A percentile compares a stretch with the other conserved stretches of the same genome.
Conservation (phyloP, 2,329 filamentous ascomycete genomes). For the Penicillium sp. region DNA sequence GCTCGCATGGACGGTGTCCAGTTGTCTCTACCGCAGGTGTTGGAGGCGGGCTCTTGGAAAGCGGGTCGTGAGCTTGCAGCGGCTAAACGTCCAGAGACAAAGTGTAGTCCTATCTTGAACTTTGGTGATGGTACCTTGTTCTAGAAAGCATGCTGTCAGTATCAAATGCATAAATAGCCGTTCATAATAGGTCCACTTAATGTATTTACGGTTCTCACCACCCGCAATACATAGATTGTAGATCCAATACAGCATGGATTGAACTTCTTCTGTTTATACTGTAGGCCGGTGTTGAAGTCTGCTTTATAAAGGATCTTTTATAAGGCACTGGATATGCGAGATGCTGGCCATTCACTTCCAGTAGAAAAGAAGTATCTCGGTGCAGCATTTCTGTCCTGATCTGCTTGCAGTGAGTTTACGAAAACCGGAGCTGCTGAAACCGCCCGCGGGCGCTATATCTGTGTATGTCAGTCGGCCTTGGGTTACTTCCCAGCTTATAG, state of each 20-base stretch:
- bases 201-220: too few relatives aligned
- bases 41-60: constrained; percentile 51
- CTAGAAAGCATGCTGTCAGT: constrained; percentile 8
- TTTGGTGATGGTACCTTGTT: constrained; percentile 36
- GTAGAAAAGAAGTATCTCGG: neutral
- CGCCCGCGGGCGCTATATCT: neutral
- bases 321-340: neutral
- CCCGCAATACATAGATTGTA: neutral
- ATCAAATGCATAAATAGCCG: neutral
- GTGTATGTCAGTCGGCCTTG: neutral
- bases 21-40: constrained; percentile 44
- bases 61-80: constrained; percentile 34
- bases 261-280: neutral
- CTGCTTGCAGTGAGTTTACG: neutral
- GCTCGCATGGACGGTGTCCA: constrained; percentile 30
- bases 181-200: neutral
- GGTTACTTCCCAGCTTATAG: neutral
- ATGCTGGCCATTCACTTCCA: neutral
- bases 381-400: neutral
- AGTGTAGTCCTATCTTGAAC: constrained; percentile 34
- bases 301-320: neutral
- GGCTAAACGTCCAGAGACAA: constrained; percentile 25
- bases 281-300: too few relatives aligned
- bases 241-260: too few relatives aligned
- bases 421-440: neutral